A percentile compares a stretch with the other conserved stretches of the same genome.
Conservation (phyloP, 805 yeast species). For the Torulaspora delbrueckii region DNA sequence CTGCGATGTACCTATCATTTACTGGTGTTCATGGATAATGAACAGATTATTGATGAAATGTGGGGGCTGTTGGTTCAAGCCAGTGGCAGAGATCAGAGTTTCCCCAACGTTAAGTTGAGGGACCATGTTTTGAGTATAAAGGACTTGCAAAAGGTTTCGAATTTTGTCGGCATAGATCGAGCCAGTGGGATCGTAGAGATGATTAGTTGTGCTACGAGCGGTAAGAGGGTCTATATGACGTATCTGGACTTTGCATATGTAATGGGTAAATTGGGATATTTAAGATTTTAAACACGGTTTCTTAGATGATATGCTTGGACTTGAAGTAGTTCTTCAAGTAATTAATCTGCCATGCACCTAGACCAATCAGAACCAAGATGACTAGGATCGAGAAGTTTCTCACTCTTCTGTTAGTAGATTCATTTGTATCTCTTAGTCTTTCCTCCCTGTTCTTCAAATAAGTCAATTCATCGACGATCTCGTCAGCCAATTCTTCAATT, state of each 20-base stretch:
- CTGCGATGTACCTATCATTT: slow-evolving; percentile 40
- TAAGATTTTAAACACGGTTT: slow-evolving; percentile 24
- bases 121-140: slow-evolving; percentile 33
- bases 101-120: slow-evolving; percentile 21
- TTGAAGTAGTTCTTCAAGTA: slow-evolving; percentile 91
- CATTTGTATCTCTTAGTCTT: slow-evolving; percentile 92
- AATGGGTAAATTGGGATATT: slow-evolving; percentile 45
- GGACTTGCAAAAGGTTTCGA: slow-evolving; percentile 37
- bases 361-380: slow-evolving; percentile 60
- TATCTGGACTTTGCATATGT: slow-evolving; percentile 46
- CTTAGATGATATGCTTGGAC: slow-evolving; percentile 67
- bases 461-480: slow-evolving; percentile 70
- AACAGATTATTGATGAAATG: slow-evolving; percentile 34
- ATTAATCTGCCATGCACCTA: slow-evolving; percentile 90
- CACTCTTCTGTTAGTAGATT: slow-evolving; percentile 90
- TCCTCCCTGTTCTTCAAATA: slow-evolving; percentile 86
- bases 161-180: slow-evolving; percentile 34
- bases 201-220: slow-evolving; percentile 42
- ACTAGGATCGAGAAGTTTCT: slow-evolving; percentile 76
- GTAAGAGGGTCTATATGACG: slow-evolving; percentile 35
- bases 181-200: slow-evolving; percentile 39
- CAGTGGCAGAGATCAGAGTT: slow-evolving; percentile 22
- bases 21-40: slow-evolving; percentile 39
- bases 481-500: slow-evolving; percentile 80
- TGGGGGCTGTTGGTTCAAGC: slow-evolving; percentile 39